Percentiles rank a stretch among this genome's conserved stretches.
Evolutionary conservation across 2,329 filamentous ascomycete genomes (phyloP).

Genomic region (Pestalotiopsis sp.): DNA sequence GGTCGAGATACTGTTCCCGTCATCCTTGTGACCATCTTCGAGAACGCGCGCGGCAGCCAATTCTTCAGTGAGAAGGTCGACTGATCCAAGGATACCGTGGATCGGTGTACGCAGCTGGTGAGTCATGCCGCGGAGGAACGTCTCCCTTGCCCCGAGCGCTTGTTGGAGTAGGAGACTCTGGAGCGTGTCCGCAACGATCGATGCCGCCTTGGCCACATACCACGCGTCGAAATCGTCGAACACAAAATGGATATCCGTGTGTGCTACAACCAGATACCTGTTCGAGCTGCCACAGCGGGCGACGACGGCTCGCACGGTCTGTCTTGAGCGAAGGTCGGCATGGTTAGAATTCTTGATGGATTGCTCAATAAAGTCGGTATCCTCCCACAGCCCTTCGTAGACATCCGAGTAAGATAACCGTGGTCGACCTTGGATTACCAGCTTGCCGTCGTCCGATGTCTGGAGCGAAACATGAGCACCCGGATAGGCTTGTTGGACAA

Average conservation of each 20-base stretch:
- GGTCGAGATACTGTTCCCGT: not conserved
- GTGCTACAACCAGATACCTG: conserved; percentile 21
- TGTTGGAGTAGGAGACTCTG: conserved; percentile 41
- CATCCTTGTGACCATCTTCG: not conserved
- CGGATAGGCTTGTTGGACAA: conserved; percentile 2
- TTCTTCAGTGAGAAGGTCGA: conserved; percentile 17
- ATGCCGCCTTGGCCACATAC: conserved; percentile 44
- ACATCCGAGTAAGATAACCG: conserved; percentile 2
- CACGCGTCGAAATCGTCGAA: conserved; percentile 50
- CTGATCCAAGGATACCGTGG: conserved; percentile 44
- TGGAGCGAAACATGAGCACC: conserved; percentile 2
- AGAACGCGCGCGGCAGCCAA: not conserved
- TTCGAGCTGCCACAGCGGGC: conserved; percentile 8
- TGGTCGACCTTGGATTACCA: conserved; percentile 2
- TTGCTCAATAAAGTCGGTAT: conserved; percentile 8
- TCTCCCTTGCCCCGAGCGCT: conserved; percentile 44
- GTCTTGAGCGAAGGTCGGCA: not conserved
- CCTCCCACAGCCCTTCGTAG: conserved; percentile 13
- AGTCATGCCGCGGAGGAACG: conserved; percentile 46
- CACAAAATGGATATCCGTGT: conserved; percentile 42
- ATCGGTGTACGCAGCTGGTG: conserved; percentile 51
- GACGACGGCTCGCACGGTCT: conserved; percentile 9
- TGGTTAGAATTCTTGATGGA: conserved; percentile 9
- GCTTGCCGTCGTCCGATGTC: not conserved
- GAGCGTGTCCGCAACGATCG: conserved; percentile 38